Percentiles rank a stretch among this genome's conserved stretches.
These are phyloP conservation scores for Yamadazyma laniorum DNA, from an alignment of 805 yeast species.

Conservation along the genomic window DNA sequence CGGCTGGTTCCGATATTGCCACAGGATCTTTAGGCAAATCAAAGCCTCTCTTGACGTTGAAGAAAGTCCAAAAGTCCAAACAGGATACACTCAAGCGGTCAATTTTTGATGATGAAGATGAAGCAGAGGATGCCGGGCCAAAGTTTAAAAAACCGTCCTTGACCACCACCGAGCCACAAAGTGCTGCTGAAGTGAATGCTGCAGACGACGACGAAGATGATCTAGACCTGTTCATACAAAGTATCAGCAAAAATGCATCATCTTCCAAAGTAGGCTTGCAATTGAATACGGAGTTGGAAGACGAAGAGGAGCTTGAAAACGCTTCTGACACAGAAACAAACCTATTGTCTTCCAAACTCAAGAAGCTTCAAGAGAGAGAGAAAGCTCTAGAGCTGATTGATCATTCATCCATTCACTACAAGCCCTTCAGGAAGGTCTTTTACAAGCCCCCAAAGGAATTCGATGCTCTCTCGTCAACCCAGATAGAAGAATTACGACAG, in stretches of 20 bases:
- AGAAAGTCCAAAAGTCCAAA: constrained; percentile 8
- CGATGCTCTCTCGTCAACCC: constrained; percentile 46
- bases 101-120: constrained; percentile 33
- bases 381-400: constrained; percentile 51
- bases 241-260: constrained; percentile 4
- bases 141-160: constrained; percentile 6
- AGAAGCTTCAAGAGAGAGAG: constrained; percentile 45
- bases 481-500: constrained; percentile 53
- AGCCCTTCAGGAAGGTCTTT: constrained; percentile 58
- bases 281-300: constrained; percentile 5
- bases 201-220: constrained; percentile 14
- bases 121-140: constrained; percentile 4
- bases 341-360: constrained; percentile 34
- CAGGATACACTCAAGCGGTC: constrained; percentile 3
- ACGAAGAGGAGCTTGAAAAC: constrained; percentile 13
- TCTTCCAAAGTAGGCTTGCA: constrained; percentile 3
- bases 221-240: constrained; percentile 12
- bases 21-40: not conserved
- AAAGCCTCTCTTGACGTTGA: constrained; percentile 11
- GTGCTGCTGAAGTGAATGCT: not conserved
- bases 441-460: constrained; percentile 61
- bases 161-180: not conserved
- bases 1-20: not conserved
- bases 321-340: constrained; percentile 29
- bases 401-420: constrained; percentile 44